Base-by-base conservation (phyloP, 306 rosid genomes). In the Canavalia ensiformis region DNA sequence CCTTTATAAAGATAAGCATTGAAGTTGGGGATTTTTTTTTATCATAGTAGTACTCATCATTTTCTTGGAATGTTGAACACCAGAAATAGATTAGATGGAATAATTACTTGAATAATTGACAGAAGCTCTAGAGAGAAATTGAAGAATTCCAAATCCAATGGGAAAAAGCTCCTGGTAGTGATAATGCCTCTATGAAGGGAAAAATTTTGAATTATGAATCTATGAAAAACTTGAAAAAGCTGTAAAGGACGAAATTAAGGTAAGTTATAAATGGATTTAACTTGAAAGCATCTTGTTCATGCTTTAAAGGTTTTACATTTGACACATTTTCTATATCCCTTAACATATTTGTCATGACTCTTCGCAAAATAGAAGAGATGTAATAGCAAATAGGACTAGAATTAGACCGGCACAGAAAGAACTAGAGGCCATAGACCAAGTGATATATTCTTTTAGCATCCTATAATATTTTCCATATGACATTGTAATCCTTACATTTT, bases 231-330 rank as follows among this genome's bases (percentile, higher is more conserved):
- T 18, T 18, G 25, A 18, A 18, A 18, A 75, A 12, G 51, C 33
- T 25, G 0, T 82, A 2, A 57, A 57, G 52, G 81, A 67, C 2
- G 77, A 66, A 75, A 82, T 82, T 44, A 82, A 76, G 50, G 77
- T 82, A 35, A 46, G 8, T 29, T 44, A 45, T 55, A 34, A 9
- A 7, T 39, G 31, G 25, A 25, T 13, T 51, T 0, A 1, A 51
- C 56, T 51, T 51, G 56, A 51, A 51, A 51, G 56, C 13, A 39
- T 3, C 47, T 42, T 11, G 68, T 74, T 66, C 50, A 45, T 45
- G 41, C 57, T 13, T 7, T 56, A 34, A 13, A 46, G 47, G 28
- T 58, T 6, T 35, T 51, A 47, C 4, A 44, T 49, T 56, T 68
- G n/a, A 68, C 28, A 57, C 30, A 25, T 30, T 28, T 81, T 63